Percentiles rank a stretch among this genome's conserved stretches.
Conservation (phyloP, 108 stramenopile species). For the Discostella pseudostelligera region DNA sequence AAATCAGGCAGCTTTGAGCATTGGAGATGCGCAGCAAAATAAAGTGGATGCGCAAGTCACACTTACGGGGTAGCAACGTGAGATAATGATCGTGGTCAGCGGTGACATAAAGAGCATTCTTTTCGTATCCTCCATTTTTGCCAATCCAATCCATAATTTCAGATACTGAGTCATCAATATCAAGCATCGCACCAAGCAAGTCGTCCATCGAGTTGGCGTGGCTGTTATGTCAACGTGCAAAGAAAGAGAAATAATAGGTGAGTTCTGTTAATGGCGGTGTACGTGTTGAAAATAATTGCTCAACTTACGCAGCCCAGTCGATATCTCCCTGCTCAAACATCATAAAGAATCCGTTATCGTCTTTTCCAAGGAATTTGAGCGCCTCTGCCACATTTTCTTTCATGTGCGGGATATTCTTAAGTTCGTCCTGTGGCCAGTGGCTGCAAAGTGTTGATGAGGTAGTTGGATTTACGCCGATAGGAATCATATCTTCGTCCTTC, state of each 20-base stretch:
- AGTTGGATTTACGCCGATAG: constrained; percentile 30
- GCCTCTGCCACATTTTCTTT: constrained; percentile 46
- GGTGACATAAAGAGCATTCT: constrained; percentile 65
- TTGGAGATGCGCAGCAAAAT: too few species aligned
- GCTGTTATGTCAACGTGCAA: not conserved
- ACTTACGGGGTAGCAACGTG: constrained; percentile 30
- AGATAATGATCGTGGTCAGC: constrained; percentile 69
- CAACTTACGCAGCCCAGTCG: constrained; percentile 54
- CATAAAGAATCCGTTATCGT: constrained; percentile 62
- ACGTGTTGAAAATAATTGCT: too few species aligned
- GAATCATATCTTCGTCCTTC: constrained; percentile 28
- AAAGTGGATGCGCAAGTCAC: too few species aligned
- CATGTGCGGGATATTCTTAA: constrained; percentile 51
- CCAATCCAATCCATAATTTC: constrained; percentile 51
- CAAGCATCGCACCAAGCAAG: constrained; percentile 62
- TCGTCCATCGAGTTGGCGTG: constrained; percentile 67
- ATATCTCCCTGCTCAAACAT: constrained; percentile 68
- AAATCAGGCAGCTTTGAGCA: too few species aligned
- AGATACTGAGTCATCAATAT: constrained; percentile 49
- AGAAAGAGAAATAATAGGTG: not conserved
- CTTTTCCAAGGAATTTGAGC: constrained; percentile 56
- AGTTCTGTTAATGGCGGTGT: not conserved
- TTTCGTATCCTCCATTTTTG: constrained; percentile 58
- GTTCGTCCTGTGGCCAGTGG: constrained; percentile 51
- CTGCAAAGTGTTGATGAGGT: constrained; percentile 34